These are phyloP conservation scores for Paecilomyces niveus DNA, from an alignment of 2,329 filamentous ascomycete species.

Conservation along the genomic window DNA sequence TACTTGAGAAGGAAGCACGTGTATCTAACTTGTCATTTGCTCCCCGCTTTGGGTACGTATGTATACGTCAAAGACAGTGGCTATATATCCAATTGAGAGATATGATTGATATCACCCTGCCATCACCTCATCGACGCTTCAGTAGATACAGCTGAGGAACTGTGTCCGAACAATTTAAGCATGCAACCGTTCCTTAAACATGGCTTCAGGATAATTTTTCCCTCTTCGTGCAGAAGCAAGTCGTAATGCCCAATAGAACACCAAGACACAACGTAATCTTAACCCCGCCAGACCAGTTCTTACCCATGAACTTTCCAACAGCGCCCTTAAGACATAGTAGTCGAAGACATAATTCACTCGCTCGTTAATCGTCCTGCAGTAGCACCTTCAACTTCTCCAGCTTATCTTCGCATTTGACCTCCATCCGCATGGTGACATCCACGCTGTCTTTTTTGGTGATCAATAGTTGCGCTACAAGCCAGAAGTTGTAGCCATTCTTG, in stretches of 20 bases:
- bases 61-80: neutral
- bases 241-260: neutral
- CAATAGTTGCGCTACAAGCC: constrained; percentile 35
- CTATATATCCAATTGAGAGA: neutral
- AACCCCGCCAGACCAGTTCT: neutral
- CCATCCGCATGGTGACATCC: constrained; percentile 38
- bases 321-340: neutral
- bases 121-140: neutral
- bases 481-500: constrained; percentile 37
- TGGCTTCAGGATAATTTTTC: neutral
- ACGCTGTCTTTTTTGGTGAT: constrained; percentile 36
- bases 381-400: constrained; percentile 34
- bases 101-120: neutral
- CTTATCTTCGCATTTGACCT: constrained; percentile 39
- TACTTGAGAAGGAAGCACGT: no score
- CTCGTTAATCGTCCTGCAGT: constrained; percentile 22
- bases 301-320: neutral
- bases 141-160: neutral
- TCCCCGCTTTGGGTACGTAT: no score
- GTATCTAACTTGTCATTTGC: no score
- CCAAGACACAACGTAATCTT: neutral
- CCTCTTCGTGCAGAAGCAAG: neutral
- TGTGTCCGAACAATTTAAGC: neutral
- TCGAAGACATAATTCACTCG: neutral
- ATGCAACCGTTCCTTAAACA: neutral